Percentiles rank a stretch among this genome's conserved stretches.
Evolutionary conservation across 2,329 filamentous ascomycete genomes (phyloP).

Genomic region (Scopulariopsis brevicaulis): DNA sequence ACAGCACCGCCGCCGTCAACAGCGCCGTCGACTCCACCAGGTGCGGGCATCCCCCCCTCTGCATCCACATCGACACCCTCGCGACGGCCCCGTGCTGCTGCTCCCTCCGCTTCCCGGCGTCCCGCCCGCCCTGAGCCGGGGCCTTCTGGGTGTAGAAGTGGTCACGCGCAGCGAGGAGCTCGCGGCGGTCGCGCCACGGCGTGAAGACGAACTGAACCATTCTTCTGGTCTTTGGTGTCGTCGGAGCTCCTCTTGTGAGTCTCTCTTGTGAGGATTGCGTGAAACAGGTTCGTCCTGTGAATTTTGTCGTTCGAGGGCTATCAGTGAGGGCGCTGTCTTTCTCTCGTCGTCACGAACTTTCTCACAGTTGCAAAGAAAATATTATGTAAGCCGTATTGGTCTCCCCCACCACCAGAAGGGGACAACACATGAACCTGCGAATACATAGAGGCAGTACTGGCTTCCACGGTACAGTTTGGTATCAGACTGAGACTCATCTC

Average conservation of each 20-base stretch:
- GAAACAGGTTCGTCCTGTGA: no score
- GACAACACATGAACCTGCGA: no score
- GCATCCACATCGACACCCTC: slow-evolving; percentile 56
- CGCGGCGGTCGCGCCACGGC: slow-evolving; percentile 56
- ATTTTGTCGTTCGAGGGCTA: no score
- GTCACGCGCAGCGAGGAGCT: slow-evolving; percentile 53
- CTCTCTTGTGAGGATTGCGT: neutral
- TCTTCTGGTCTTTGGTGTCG: neutral
- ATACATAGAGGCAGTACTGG: no score
- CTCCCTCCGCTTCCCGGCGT: slow-evolving; percentile 7
- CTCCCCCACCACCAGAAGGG: no score
- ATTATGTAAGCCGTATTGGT: no score
- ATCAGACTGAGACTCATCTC: no score
- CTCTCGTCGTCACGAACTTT: no score
- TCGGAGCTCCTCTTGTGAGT: neutral
- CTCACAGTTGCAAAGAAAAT: no score
- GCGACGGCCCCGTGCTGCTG: slow-evolving; percentile 38
- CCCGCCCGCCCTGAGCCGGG: slow-evolving; percentile 1
- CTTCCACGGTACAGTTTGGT: no score
- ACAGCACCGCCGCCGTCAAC: slow-evolving; percentile 56
- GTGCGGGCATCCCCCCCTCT: slow-evolving; percentile 64
- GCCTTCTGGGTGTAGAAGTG: slow-evolving; percentile 41
- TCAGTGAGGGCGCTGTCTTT: no score
- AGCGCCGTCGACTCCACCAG: slow-evolving; percentile 70
- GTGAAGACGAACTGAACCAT: slow-evolving; percentile 67